Evolutionary conservation across 208 protist species (phyloP), one percentile per base, ranked within the genome.

Genomic region (Zelonia costaricensis): DNA sequence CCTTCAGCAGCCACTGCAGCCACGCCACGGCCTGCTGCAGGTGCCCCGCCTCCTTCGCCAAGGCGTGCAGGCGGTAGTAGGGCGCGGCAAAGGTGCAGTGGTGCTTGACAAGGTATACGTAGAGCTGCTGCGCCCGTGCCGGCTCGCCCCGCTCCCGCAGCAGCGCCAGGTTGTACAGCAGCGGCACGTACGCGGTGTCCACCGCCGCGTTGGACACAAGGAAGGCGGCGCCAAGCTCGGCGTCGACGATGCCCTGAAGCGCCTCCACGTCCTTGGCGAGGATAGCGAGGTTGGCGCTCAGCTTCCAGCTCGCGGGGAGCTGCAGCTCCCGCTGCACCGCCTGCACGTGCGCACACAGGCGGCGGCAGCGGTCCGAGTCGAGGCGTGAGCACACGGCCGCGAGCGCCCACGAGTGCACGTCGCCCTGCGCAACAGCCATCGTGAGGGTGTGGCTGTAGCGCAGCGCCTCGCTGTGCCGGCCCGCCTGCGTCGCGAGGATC

Each of bases 81-180:
- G 89, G 77, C 18, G 76, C 58, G 3, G 54, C 47, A 44, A 93
- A 92, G 74, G 68, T 71, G 51, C 78, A 79, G 51, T 88, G 80
- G 30, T 83, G 75, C 58, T 92, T 90, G n/a, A 95, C 80, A 18
- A 95, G 81, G 62, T 82, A 84, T 33, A 83, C 72, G 68, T 95
- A 93, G 8, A 93, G 74, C 62, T 86, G 65, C 31, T 77, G 57
- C 23, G 89, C 75, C 22, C 78, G 54, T 15, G 49, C 48, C 30
- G 45, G n/a, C 38, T 91, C 86, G 5, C 20, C 25, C 67, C 62
- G 35, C 69, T 95, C 86, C 10, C 73, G 57, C n/a, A 91, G 75
- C 15, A 90, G 61, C 12, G 82, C 89, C 28, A 92, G 49, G 61
- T 95, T 95, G 75, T 82, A 95, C 22, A 95, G 56, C 20, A 95